Percentiles rank a stretch among this genome's conserved stretches.
Evolutionary conservation across 441 rosid species (phyloP).

Genomic region (Pelargonium cotyledonis): DNA sequence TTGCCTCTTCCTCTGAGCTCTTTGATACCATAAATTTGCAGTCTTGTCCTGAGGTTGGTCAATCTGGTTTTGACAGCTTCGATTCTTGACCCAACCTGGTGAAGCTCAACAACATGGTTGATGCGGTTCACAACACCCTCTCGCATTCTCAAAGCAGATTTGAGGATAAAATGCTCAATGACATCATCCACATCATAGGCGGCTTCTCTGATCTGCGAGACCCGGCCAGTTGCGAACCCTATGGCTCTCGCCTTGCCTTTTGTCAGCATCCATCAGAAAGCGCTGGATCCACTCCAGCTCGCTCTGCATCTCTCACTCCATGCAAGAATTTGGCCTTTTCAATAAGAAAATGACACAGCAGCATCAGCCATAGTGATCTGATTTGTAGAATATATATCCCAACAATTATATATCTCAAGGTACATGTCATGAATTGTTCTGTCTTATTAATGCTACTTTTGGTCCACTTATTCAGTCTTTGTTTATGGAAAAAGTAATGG

Average conservation of each 20-base stretch:
- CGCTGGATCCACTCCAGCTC: conserved; percentile 27
- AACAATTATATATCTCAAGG: no score
- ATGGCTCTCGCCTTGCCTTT: conserved; percentile 13
- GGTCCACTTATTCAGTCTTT: no score
- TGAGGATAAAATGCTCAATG: conserved; percentile 17
- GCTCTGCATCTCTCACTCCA: conserved; percentile 18
- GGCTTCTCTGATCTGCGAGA: conserved; percentile 22
- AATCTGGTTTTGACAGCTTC: background rate
- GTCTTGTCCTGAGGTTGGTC: background rate
- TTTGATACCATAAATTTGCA: conserved; percentile 12
- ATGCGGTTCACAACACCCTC: background rate
- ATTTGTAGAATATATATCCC: no score
- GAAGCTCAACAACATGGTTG: conserved; percentile 1
- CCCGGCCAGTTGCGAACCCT: conserved; percentile 19
- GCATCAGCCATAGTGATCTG: no score
- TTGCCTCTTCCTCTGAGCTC: background rate
- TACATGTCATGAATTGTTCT: no score
- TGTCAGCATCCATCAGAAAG: conserved; percentile 30
- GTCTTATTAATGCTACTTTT: no score
- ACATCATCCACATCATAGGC: conserved; percentile 24
- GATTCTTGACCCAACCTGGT: background rate
- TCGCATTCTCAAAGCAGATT: conserved; percentile 5
- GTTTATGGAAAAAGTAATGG: no score
- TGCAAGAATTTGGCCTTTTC: background rate
- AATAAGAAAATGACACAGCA: background rate